Conservation (phyloP, 768 basidiomycete genomes). For the Saitozyma sp. region DNA sequence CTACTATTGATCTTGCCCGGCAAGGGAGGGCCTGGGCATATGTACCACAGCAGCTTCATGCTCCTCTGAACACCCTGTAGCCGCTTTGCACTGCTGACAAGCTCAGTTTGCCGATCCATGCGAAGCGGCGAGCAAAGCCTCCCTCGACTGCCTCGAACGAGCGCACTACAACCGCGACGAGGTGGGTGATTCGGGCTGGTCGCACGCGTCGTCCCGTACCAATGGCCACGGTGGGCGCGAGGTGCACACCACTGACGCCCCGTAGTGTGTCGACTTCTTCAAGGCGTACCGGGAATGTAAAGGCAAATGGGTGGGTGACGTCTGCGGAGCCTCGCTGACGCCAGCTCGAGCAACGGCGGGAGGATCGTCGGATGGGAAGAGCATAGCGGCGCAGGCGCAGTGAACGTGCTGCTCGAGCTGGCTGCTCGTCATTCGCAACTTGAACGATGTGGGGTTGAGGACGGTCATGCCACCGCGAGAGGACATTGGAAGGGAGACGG, state of each 20-base stretch:
- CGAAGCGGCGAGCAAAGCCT: constrained; percentile 48
- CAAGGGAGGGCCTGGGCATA: too few species aligned
- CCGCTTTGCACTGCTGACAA: constrained; percentile 11
- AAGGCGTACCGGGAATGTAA: constrained; percentile 51
- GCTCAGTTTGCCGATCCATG: constrained; percentile 50
- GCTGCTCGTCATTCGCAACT: neutral
- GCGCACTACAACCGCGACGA: constrained; percentile 51
- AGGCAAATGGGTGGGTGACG: constrained; percentile 43
- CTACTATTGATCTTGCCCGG: neutral
- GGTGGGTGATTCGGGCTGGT: constrained; percentile 26
- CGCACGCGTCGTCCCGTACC: neutral
- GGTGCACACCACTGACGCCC: constrained; percentile 8
- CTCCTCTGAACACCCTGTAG: too few species aligned
- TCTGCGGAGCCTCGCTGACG: neutral
- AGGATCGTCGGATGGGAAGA: constrained; percentile 34
- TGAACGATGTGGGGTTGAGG: too few species aligned
- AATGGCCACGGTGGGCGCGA: neutral
- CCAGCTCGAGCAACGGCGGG: constrained; percentile 43
- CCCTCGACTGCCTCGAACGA: constrained; percentile 48
- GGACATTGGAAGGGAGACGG: too few species aligned
- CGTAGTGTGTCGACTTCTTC: constrained; percentile 42
- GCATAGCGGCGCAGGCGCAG: constrained; percentile 5
- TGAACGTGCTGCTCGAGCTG: neutral
- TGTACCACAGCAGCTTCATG: too few species aligned
- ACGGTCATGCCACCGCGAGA: too few species aligned